Evolutionary conservation across 352 stramenopile species (phyloP), one percentile per base, ranked within the genome.

Genomic region (Halophytophthora batemanensis): DNA sequence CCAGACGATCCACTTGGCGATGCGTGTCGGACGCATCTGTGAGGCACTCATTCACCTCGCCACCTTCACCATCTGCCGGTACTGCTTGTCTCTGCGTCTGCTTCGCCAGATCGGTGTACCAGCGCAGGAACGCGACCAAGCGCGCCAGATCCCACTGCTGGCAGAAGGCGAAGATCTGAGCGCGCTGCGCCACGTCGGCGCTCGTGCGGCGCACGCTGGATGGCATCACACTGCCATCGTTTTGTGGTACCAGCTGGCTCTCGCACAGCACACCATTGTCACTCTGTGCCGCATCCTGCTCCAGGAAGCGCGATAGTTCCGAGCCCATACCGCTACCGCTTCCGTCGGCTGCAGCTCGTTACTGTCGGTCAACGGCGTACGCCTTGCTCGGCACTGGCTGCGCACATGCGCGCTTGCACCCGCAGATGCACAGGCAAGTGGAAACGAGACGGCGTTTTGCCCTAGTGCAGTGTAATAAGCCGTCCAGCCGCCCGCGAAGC

Each of bases 101-200:
- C 23, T 53, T 56, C 21, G 69, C 59, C 18, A 75, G 66, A 2
- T 72, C 72, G 23, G 59, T 61, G 59, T 87, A 85, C 70, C 77
- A 90, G 19, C 74, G 62, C 58, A 90, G 37, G 25, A 88, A 73
- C 29, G 80, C 74, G 0, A 50, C 59, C 23, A 90, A 54, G 15
- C 50, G 64, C 23, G 64, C 45, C 2, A 87, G 53, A 49, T 86
- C 68, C 79, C 79, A 90, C 48, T 86, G 62, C 25, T 50, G 54
- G 19, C 76, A 87, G 53, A 87, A 88, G 6, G 18, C 53, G 33
- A 90, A 86, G 22, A 85, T 46, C 42, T 78, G 60, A 31, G 66
- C 59, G 25, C 76, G 72, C 10, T 66, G 56, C 18, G 72, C 76
- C 17, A 86, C 45, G 31, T 86, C 74, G 6, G 13, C 34, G 1